A percentile compares a stretch with the other conserved stretches of the same genome.
These are phyloP conservation scores for Metschnikowia colocasiae DNA, from an alignment of 805 yeast genomes.

Conservation along the genomic window DNA sequence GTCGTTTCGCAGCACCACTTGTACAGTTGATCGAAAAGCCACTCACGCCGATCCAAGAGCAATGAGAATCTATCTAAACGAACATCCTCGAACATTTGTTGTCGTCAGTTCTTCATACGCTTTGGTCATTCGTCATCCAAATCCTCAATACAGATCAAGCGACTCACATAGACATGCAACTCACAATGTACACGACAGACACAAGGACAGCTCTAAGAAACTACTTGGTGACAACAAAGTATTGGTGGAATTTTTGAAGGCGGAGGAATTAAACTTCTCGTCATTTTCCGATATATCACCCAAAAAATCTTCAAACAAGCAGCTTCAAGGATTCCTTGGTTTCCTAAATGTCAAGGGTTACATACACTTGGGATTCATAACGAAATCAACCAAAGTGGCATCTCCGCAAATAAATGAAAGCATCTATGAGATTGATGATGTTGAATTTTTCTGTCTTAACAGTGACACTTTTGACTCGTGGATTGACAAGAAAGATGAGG, in stretches of 20 bases:
- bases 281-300: constrained; percentile 45
- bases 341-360: constrained; percentile 51
- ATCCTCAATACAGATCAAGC: constrained; percentile 25
- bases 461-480: constrained; percentile 50
- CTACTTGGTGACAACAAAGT: constrained; percentile 30
- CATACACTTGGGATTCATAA: constrained; percentile 56
- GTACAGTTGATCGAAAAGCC: not conserved
- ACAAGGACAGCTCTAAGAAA: constrained; percentile 11
- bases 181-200: constrained; percentile 23
- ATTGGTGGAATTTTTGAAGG: constrained; percentile 52
- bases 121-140: constrained; percentile 53
- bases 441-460: constrained; percentile 62
- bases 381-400: constrained; percentile 53
- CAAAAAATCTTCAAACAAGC: constrained; percentile 20
- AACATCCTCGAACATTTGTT: constrained; percentile 65
- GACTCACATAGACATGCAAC: constrained; percentile 16
- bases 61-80: constrained; percentile 64
- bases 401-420: constrained; percentile 54
- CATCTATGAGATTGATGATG: constrained; percentile 53
- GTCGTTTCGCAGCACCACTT: constrained; percentile 3
- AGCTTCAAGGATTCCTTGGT: constrained; percentile 59
- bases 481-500: constrained; percentile 17
- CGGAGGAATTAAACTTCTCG: constrained; percentile 33
- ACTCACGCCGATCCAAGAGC: not conserved
- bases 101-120: constrained; percentile 58